Base-by-base conservation (phyloP, 768 basidiomycete genomes). In the Mycena alexandri region DNA sequence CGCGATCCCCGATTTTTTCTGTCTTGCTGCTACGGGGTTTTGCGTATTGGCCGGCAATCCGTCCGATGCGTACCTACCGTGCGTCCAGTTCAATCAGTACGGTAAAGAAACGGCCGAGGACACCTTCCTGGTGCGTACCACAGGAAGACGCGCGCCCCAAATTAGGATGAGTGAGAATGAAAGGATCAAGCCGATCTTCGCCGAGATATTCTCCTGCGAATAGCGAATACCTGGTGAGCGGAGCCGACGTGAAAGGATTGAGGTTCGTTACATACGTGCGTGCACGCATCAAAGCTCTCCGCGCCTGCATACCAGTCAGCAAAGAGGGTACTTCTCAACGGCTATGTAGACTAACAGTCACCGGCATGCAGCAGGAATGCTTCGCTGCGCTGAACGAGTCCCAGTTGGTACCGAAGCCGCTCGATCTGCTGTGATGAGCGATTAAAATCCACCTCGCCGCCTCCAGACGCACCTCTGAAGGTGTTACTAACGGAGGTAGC, bases 281-380 rank as follows among this genome's bases (percentile, higher is more conserved):
- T 95, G 76, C 94, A 96, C 0, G 94, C 94, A 72, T 93, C 92
- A 74, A 97, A 96, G 76, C 93, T 92, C 78, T 96, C 94, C 19
- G 95, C 96, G 54, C 70, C 69, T 70, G 54, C 7, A 42, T 22
- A 46, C n/a, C 43, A n/a, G 25, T 62, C 13, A 57, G 65, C 25
- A 14, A 29, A 47, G 44, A 1, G 24, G 1, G 14, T 48, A n/a
- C n/a, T n/a, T n/a, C n/a, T 41, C 42, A 29, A 13, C 29, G 19
- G 21, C n/a, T 17, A 25, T 13, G 13, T n/a, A 14, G 34, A 55
- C 65, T 46, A 1, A 73, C 98, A 99, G 75, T 99, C 98, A 2
- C 98, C 98, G 0, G 98, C 98, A 68, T 99, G 98, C 3, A 99
- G 86, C 43, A 99, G 84, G 79, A 99, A 99, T 0, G 95, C 95